Percentiles rank a stretch among this genome's conserved stretches.
phyloP scores from a whole-genome alignment of 441 rosid genomes.

The Daphne laureola region DNA sequence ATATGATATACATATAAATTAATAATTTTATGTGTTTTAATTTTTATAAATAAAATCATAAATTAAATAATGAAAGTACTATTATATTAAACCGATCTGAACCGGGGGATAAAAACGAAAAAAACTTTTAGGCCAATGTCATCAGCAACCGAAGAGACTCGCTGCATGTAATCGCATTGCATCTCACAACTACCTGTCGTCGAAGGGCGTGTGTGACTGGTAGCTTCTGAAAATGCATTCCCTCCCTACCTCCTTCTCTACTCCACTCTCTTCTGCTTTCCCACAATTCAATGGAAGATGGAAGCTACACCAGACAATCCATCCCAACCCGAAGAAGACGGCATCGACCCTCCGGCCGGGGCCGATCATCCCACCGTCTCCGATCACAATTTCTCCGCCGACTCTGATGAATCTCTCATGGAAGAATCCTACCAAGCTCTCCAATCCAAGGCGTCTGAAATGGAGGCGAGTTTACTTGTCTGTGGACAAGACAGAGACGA shows the following conservation, averaged over 20 bases:
- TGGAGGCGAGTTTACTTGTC: conserved; percentile 25
- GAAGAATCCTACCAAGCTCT: conserved; percentile 19
- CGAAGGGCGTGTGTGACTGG: conserved; percentile 24
- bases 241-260: neutral
- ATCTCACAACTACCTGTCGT: too few species aligned
- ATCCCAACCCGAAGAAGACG: conserved; percentile 14
- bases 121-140: too few species aligned
- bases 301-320: conserved; percentile 22
- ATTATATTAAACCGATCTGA: too few species aligned
- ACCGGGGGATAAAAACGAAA: too few species aligned
- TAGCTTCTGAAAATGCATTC: conserved; percentile 21
- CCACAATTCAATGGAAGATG: conserved; percentile 29
- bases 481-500: conserved; percentile 39
- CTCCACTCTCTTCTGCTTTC: neutral
- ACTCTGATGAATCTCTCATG: conserved; percentile 30
- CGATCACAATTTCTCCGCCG: conserved; percentile 23
- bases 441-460: conserved; percentile 20
- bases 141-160: too few species aligned
- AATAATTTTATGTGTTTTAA: too few species aligned
- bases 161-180: too few species aligned
- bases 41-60: too few species aligned
- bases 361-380: conserved; percentile 11
- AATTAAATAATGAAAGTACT: too few species aligned
- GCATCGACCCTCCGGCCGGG: conserved; percentile 10
- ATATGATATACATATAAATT: too few species aligned